These are phyloP conservation scores for Russula griseocarnosa DNA, from an alignment of 768 basidiomycete species.

Conservation along the genomic window DNA sequence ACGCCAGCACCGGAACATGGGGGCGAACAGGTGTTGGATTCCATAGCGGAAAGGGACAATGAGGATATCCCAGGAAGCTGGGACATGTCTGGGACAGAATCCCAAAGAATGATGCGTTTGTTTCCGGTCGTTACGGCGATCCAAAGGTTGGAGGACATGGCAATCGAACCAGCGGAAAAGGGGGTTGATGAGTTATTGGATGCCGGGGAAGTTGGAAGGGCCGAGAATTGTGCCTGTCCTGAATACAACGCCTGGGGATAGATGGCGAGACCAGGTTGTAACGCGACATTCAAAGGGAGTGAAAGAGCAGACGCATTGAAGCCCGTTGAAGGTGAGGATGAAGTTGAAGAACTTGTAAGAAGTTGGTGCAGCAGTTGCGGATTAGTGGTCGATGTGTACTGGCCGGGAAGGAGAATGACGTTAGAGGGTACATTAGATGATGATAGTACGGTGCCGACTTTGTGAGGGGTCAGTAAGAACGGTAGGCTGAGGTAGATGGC, in stretches of 20 bases:
- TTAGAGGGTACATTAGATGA: constrained; percentile 49
- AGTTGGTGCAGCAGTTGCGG: constrained; percentile 67
- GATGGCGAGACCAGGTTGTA: constrained; percentile 63
- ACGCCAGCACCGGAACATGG: constrained; percentile 69
- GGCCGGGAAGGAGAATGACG: constrained; percentile 68
- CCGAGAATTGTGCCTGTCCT: constrained; percentile 56
- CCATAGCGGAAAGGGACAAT: constrained; percentile 62
- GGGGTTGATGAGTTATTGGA: constrained; percentile 40
- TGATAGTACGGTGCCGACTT: constrained; percentile 69
- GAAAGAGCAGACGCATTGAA: constrained; percentile 57
- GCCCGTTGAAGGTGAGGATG: constrained; percentile 55
- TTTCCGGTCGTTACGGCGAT: constrained; percentile 55
- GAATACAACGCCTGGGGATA: constrained; percentile 62
- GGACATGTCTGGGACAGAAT: constrained; percentile 67
- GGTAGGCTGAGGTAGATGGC: constrained; percentile 30
- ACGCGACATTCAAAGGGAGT: constrained; percentile 62
- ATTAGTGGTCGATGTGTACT: constrained; percentile 66
- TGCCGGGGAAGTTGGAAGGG: constrained; percentile 49
- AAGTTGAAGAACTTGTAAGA: constrained; percentile 60
- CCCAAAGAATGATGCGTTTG: constrained; percentile 72
- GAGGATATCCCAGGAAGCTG: constrained; percentile 56
- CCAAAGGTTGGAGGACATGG: constrained; percentile 67
- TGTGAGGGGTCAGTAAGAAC: neutral
- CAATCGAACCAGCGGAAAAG: constrained; percentile 56
- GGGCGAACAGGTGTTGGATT: constrained; percentile 71